Evolutionary conservation across 73 alveolate genomes (phyloP).

Genomic region (Tetrahymena thermophila): DNA sequence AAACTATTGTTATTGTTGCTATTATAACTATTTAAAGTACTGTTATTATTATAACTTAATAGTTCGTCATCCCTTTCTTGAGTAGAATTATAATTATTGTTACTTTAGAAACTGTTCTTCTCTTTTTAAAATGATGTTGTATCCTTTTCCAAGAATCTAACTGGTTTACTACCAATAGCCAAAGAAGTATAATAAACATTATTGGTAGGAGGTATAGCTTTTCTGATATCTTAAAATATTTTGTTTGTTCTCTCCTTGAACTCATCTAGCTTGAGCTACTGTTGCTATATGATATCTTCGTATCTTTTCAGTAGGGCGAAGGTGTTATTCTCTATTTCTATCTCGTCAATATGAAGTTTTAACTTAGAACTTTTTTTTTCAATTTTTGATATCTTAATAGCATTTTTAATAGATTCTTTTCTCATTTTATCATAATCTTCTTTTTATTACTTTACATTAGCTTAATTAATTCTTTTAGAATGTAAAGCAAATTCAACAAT

Average conservation of each 20-base stretch:
- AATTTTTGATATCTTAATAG: not conserved
- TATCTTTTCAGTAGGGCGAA: not conserved
- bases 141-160: not conserved
- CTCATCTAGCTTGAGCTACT: not conserved
- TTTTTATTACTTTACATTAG: not conserved
- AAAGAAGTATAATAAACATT: not conserved
- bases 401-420: not conserved
- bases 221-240: not conserved
- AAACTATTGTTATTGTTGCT: not conserved
- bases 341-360: not conserved
- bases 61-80: not conserved
- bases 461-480: not conserved
- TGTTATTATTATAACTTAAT: not conserved
- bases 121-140: not conserved
- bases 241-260: not conserved
- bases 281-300: not conserved
- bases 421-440: not conserved
- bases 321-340: not conserved
- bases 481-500: not conserved
- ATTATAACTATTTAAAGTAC: not conserved
- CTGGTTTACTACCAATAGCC: not conserved
- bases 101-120: not conserved
- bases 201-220: not conserved
- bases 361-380: not conserved
- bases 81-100: not conserved